phyloP scores from a whole-genome alignment of 1,139 yeast genomes.

The Suhomyces maxii region DNA sequence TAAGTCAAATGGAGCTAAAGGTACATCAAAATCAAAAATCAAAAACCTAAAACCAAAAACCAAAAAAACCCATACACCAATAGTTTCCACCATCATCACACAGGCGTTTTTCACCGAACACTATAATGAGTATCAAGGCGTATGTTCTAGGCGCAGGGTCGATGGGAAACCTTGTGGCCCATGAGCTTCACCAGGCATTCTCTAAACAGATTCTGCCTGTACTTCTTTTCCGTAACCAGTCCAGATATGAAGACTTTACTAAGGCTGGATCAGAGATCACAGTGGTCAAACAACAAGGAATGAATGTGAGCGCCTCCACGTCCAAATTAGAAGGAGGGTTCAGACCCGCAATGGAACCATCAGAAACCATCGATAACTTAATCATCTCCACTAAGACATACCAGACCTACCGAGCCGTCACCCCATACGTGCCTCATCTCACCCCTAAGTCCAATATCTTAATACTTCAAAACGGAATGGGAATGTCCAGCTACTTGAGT shows the following conservation, averaged over 20 bases:
- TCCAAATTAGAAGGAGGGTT: constrained; percentile 13
- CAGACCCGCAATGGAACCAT: constrained; percentile 12
- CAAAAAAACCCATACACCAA: neutral
- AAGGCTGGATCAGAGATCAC: constrained; percentile 37
- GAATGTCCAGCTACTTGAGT: constrained; percentile 56
- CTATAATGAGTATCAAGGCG: constrained; percentile 16
- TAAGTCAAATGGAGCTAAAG: no score
- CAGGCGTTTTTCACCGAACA: neutral
- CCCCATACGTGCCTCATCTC: constrained; percentile 43
- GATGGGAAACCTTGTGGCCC: constrained; percentile 40
- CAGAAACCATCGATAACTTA: constrained; percentile 45
- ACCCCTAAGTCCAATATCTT: constrained; percentile 51
- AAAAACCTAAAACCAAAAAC: neutral
- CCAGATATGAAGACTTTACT: constrained; percentile 39
- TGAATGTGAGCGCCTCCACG: constrained; percentile 16
- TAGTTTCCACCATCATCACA: neutral
- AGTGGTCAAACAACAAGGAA: constrained; percentile 21
- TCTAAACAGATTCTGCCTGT: constrained; percentile 30
- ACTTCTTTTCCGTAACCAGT: constrained; percentile 41
- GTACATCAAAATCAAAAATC: neutral
- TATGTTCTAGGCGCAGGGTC: constrained; percentile 48
- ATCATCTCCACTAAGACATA: constrained; percentile 66
- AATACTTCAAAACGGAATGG: constrained; percentile 79
- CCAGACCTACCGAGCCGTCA: constrained; percentile 50
- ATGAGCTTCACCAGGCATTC: constrained; percentile 37